These are phyloP conservation scores for Coelastrella sp. DNA, from an alignment of 139 green algal species.

Conservation along the genomic window DNA sequence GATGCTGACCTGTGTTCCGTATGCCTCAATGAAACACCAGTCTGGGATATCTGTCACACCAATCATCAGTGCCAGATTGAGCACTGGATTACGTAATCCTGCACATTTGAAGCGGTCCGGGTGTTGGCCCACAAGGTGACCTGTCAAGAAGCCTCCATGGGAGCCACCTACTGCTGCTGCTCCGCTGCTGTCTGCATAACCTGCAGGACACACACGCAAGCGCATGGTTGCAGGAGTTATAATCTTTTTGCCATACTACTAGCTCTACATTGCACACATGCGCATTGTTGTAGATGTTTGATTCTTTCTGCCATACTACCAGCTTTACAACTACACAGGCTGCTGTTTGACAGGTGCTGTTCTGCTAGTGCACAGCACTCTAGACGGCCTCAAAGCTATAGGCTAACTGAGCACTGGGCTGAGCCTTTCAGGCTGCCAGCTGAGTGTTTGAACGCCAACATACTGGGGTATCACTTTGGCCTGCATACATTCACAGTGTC, in stretches of 20 bases:
- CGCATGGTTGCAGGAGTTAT: no score
- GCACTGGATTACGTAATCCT: conserved; percentile 93
- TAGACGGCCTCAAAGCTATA: no score
- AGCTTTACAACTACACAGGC: no score
- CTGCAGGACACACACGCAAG: conserved; percentile 50
- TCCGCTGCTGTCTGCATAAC: conserved; percentile 63
- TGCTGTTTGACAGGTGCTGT: no score
- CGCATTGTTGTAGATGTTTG: no score
- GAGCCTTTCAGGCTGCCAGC: no score
- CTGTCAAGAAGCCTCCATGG: conserved; percentile 94
- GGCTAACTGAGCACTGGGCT: no score
- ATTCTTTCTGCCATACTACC: no score
- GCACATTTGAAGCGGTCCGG: conserved; percentile 71
- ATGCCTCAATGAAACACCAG: conserved; percentile 93
- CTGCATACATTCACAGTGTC: no score
- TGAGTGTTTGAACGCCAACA: no score
- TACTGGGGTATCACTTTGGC: no score
- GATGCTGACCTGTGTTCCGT: conserved; percentile 72
- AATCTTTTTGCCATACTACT: background rate
- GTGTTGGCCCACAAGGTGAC: conserved; percentile 92
- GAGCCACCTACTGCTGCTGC: conserved; percentile 88
- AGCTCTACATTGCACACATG: background rate
- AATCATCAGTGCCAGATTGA: conserved; percentile 90
- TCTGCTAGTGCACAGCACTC: no score
- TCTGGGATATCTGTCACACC: conserved; percentile 92